Evolutionary conservation across 371 early-diverging fungal species (phyloP).

Genomic region (Choanephora cucurbitarum): DNA sequence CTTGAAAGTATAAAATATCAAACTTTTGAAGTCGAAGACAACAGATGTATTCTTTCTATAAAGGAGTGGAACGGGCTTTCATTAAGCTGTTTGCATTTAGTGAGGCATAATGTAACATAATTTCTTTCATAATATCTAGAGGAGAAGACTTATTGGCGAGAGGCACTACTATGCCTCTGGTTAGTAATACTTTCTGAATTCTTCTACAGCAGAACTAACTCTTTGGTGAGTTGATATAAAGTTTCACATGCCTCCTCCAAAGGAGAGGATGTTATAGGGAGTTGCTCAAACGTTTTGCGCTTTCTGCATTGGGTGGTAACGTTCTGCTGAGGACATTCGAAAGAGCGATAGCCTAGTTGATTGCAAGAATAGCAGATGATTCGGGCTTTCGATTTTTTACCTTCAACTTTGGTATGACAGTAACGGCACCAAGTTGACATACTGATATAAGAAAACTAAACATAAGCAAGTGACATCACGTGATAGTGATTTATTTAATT

Average conservation of each 20-base stretch:
- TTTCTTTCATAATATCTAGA: background rate
- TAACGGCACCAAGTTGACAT: conserved; percentile 9
- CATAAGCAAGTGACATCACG: too few species aligned
- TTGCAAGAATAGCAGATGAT: conserved; percentile 7
- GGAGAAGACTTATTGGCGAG: background rate
- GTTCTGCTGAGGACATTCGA: conserved; percentile 5
- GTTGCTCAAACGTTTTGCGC: background rate
- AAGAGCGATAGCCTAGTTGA: conserved; percentile 3
- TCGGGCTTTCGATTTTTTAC: background rate
- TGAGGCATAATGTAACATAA: background rate
- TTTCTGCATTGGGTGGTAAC: background rate
- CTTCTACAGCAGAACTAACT: too few species aligned
- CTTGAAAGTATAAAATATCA: background rate
- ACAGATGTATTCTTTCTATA: background rate
- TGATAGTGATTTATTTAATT: too few species aligned
- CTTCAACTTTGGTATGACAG: conserved; percentile 6
- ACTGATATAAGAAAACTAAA: conserved; percentile 2
- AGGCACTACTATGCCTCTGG: too few species aligned
- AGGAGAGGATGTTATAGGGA: too few species aligned
- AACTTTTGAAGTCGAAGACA: background rate
- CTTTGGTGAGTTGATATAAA: too few species aligned
- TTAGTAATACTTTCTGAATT: too few species aligned
- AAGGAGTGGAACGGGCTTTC: background rate
- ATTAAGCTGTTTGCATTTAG: background rate
- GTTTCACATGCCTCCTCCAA: too few species aligned